phyloP scores from a whole-genome alignment of 2,329 filamentous ascomycete genomes.

The Sclerotinia minor region DNA sequence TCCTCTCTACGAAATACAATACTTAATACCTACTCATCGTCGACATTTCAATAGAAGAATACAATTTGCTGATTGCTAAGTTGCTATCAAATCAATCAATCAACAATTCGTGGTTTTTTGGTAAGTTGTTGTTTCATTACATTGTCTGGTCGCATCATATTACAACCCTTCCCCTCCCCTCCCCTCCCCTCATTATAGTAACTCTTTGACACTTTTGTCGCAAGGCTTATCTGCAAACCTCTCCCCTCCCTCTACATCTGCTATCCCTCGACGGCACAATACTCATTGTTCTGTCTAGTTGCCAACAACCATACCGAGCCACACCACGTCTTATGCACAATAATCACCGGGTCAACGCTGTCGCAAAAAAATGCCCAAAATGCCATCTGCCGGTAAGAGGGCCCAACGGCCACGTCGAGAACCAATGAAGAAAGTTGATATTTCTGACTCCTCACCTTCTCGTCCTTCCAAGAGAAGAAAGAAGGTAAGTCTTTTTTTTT shows the following conservation, averaged over 20 bases:
- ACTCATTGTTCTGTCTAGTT: conserved; percentile 21
- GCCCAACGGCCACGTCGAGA: conserved; percentile 44
- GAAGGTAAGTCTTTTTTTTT: conserved; percentile 51
- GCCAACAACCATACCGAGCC: neutral
- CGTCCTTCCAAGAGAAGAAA: conserved; percentile 65
- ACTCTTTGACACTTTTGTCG: conserved; percentile 32
- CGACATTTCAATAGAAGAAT: neutral
- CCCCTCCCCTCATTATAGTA: conserved; percentile 13
- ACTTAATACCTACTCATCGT: neutral
- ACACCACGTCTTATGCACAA: conserved; percentile 20
- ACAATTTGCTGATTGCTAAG: conserved; percentile 5
- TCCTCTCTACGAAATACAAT: neutral
- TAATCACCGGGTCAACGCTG: conserved; percentile 19
- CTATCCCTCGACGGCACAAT: conserved; percentile 19
- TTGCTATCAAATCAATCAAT: conserved; percentile 14
- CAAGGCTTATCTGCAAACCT: conserved; percentile 27
- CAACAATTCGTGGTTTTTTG: conserved; percentile 8
- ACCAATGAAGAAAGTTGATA: conserved; percentile 35
- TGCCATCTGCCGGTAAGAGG: conserved; percentile 47
- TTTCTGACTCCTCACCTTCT: conserved; percentile 54
- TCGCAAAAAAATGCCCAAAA: conserved; percentile 31
- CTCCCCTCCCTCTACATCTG: conserved; percentile 24
- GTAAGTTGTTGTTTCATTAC: conserved; percentile 14
- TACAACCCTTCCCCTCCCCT: conserved; percentile 3
- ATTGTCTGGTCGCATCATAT: conserved; percentile 7